phyloP scores from a whole-genome alignment of 352 stramenopile species.

The Peronospora farinosa region DNA sequence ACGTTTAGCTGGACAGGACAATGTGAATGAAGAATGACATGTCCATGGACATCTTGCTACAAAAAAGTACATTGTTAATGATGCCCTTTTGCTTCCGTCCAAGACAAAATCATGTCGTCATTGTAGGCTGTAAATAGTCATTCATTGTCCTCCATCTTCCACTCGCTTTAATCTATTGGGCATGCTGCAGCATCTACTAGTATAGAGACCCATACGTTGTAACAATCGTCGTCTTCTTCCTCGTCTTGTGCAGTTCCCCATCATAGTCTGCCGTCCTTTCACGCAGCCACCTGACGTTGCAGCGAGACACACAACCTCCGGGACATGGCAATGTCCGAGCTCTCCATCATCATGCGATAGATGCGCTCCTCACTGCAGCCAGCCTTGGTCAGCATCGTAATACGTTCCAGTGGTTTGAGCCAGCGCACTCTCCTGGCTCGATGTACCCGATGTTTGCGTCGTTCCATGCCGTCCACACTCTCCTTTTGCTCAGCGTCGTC shows the following conservation, averaged over 20 bases:
- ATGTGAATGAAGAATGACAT: neutral
- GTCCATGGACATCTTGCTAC: neutral
- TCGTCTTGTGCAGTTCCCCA: neutral
- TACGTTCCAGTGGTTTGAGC: constrained; percentile 53
- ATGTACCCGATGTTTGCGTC: constrained; percentile 7
- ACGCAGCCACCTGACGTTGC: constrained; percentile 3
- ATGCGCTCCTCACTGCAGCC: constrained; percentile 53
- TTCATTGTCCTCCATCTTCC: constrained; percentile 1
- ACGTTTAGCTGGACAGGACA: no score
- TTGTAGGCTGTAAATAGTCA: constrained; percentile 4
- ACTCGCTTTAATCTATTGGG: neutral
- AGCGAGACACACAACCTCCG: constrained; percentile 23
- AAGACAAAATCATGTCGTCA: neutral
- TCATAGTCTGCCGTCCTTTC: neutral
- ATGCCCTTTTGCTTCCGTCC: neutral
- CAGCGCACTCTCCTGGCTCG: constrained; percentile 32
- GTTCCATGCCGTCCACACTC: constrained; percentile 6
- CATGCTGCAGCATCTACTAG: neutral
- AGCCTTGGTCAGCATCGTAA: constrained; percentile 53
- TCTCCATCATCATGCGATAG: constrained; percentile 61
- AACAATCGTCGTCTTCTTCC: neutral
- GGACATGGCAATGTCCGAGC: constrained; percentile 58
- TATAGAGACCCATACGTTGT: neutral
- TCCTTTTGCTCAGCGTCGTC: constrained; percentile 11
- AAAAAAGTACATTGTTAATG: neutral